Evolutionary conservation across 305 asterid genomes (phyloP), one percentile per base, ranked within the genome.

Genomic region (Solanum hybrid): DNA sequence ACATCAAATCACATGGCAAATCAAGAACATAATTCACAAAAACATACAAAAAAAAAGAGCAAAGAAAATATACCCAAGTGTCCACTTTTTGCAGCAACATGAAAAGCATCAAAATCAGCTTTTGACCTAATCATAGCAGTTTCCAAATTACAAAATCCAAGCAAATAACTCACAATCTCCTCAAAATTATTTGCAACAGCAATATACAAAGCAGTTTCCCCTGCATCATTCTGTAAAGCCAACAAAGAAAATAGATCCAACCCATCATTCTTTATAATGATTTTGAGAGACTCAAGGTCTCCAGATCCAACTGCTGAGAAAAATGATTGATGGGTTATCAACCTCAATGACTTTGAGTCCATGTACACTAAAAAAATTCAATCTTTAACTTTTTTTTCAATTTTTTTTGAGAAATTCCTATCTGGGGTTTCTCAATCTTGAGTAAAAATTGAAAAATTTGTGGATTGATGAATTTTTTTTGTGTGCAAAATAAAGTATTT

Each of bases 281-380:
- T 91, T 92, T 91, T 94, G 88, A 97, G 89, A 24, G 97, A 90
- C 31, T 92, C 94, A 38, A 95, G 91, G 90, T 97, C 99, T 69
- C 93, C 95, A 51, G 98, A 95, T 93, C 98, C 95, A 32, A 94
- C 97, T 66, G 97, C 97, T 4, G 92, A 7, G 93, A 96, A 95
- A 76, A 97, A 96, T 42, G 98, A 96, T 92, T 97, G 99, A 94
- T 95, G 98, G 95, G 93, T 89, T 91, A 97, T 93, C 94, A 96
- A 94, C 84, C 98, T 91, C 64, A 96, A 89, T 85, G 98, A 95
- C 91, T 90, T 95, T 71, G 97, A 91, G 93, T 97, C 99, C 98
- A 96, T 96, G 78, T 82, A 88, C 79, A 32, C 71, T 45, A 31
- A 45, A 31, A 82, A 82, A 42, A 29, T 15, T 27, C 69, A 80